These are phyloP conservation scores for Phytophthora capsici DNA, from an alignment of 352 stramenopile species.

Conservation along the genomic window DNA sequence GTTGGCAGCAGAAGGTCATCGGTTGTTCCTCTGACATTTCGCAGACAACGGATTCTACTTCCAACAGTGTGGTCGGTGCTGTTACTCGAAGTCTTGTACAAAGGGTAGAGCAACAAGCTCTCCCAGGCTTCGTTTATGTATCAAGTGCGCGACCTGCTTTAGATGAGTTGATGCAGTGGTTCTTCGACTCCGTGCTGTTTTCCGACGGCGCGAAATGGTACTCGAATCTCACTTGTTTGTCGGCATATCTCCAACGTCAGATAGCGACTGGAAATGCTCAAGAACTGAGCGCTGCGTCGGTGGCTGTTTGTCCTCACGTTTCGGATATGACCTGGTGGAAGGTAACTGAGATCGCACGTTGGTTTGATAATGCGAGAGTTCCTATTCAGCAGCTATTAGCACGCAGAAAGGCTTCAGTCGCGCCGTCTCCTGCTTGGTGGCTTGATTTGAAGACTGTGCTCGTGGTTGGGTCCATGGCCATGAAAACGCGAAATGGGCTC, in stretches of 20 bases:
- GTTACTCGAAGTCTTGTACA: slow-evolving; percentile 5
- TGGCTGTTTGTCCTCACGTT: slow-evolving; percentile 12
- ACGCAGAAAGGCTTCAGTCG: slow-evolving; percentile 16
- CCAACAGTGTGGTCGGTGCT: slow-evolving; percentile 1
- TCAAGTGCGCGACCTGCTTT: slow-evolving; percentile 18
- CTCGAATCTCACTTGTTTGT: slow-evolving; percentile 12
- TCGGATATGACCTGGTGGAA: slow-evolving; percentile 20
- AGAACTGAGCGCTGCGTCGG: slow-evolving; percentile 11
- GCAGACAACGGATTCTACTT: not conserved
- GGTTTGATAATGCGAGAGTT: slow-evolving; percentile 24
- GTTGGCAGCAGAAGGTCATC: slow-evolving; percentile 27
- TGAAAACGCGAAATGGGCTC: slow-evolving; percentile 27
- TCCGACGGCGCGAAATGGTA: slow-evolving; percentile 23
- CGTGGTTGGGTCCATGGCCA: slow-evolving; percentile 18
- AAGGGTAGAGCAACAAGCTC: slow-evolving; percentile 24
- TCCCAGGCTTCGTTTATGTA: slow-evolving; percentile 16
- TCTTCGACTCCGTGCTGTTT: slow-evolving; percentile 24
- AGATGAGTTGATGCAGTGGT: slow-evolving; percentile 27
- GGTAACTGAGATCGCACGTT: slow-evolving; percentile 11
- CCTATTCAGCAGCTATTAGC: slow-evolving; percentile 26
- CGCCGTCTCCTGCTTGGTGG: slow-evolving; percentile 25
- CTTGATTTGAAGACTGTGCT: slow-evolving; percentile 26
- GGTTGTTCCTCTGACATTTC: slow-evolving; percentile 21
- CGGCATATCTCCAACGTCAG: slow-evolving; percentile 32
- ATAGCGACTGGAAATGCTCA: slow-evolving; percentile 18